These are phyloP conservation scores for Phialemoniopsis sp. DNA, from an alignment of 2,329 filamentous ascomycete genomes.

Conservation along the genomic window DNA sequence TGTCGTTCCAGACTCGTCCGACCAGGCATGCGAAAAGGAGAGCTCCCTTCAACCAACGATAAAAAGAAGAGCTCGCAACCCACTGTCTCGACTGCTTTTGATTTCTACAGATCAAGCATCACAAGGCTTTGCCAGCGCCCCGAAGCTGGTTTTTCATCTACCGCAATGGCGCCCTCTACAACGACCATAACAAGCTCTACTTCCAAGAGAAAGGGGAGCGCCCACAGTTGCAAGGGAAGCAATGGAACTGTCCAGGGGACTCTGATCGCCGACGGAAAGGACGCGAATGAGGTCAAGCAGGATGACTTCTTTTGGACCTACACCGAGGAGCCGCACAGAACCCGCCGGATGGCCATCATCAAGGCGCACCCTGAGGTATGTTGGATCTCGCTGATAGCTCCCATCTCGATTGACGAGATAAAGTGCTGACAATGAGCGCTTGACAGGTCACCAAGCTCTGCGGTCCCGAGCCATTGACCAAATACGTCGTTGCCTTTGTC, in stretches of 20 bases:
- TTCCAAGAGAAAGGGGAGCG: slow-evolving; percentile 15
- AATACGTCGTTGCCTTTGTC: slow-evolving; percentile 83
- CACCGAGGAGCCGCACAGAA: slow-evolving; percentile 94
- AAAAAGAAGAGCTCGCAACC: too few relatives aligned
- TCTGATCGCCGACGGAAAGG: slow-evolving; percentile 15
- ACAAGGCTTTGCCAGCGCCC: too few relatives aligned
- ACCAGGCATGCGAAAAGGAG: too few relatives aligned
- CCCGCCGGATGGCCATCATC: slow-evolving; percentile 87
- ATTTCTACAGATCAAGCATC: too few relatives aligned
- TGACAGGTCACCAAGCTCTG: slow-evolving; percentile 89
- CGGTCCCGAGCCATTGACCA: slow-evolving; percentile 91
- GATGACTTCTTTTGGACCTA: slow-evolving; percentile 96
- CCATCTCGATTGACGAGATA: too few relatives aligned
- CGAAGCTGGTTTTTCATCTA: background rate
- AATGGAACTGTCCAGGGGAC: slow-evolving; percentile 5
- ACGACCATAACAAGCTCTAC: slow-evolving; percentile 16
- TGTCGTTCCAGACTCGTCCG: too few relatives aligned
- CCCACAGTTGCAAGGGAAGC: slow-evolving; percentile 4
- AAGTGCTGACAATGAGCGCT: background rate
- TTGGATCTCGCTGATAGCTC: slow-evolving; percentile 5
- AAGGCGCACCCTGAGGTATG: slow-evolving; percentile 92
- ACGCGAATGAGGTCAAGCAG: slow-evolving; percentile 35
- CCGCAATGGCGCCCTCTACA: slow-evolving; percentile 18
- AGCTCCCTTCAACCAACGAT: too few relatives aligned
- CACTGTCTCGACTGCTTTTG: too few relatives aligned